phyloP scores from a whole-genome alignment of 106 monocot species.

The Alisma plantagoaquatica region DNA sequence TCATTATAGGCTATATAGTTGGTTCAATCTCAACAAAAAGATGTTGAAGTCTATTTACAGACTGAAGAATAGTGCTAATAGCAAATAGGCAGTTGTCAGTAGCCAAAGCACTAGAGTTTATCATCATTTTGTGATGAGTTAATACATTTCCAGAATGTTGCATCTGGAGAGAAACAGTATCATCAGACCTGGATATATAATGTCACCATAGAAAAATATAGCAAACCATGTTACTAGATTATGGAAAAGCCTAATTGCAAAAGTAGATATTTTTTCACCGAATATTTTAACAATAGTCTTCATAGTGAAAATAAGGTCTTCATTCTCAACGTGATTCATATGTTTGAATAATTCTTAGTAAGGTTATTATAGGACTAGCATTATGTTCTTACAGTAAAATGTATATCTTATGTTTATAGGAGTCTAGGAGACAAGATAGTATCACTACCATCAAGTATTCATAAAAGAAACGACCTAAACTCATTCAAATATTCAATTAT shows the following conservation, averaged over 20 bases:
- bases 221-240: conserved; percentile 57
- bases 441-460: conserved; percentile 96
- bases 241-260: conserved; percentile 91
- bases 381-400: background rate
- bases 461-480: conserved; percentile 82
- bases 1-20: conserved; percentile 87
- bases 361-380: background rate
- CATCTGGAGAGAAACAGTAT: conserved; percentile 29
- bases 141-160: conserved; percentile 92
- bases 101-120: conserved; percentile 77
- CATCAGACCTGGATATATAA: too few relatives aligned
- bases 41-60: conserved; percentile 84
- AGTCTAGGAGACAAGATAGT: background rate
- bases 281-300: conserved; percentile 97
- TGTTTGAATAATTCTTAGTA: conserved; percentile 91
- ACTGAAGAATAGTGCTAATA: conserved; percentile 95
- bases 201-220: background rate
- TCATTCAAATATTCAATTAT: conserved; percentile 93
- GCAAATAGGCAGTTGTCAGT: conserved; percentile 96
- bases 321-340: conserved; percentile 98
- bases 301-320: conserved; percentile 95
- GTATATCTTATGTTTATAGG: background rate
- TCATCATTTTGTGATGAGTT: conserved; percentile 72
- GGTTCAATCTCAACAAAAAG: conserved; percentile 87
- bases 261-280: conserved; percentile 99